Conservation (phyloP, 139 green algal genomes). For the Zygnema cylindricum region DNA sequence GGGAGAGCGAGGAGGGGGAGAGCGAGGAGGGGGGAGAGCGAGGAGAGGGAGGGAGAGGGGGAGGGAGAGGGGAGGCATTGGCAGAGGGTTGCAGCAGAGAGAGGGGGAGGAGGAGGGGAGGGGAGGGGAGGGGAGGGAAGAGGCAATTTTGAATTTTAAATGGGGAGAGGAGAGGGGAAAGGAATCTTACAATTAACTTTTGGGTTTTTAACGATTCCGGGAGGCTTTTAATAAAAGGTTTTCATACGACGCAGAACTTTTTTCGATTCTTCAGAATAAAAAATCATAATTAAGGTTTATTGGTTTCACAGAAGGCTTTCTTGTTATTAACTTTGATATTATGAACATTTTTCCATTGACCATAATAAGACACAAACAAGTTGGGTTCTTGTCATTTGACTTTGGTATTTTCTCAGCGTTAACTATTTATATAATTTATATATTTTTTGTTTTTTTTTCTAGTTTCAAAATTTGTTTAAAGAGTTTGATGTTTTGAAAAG, state of each 20-base stretch:
- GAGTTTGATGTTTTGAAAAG: no score
- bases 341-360: no score
- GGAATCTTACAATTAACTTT: neutral
- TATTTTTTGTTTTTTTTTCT: no score
- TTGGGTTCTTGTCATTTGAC: no score
- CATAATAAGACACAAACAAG: no score
- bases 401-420: no score
- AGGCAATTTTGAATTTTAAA: neutral
- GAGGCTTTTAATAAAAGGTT: conserved; percentile 72
- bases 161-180: neutral
- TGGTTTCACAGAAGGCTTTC: no score
- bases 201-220: conserved; percentile 61
- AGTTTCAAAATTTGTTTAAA: no score
- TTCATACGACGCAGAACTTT: conserved; percentile 10
- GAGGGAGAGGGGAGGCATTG: neutral
- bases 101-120: neutral
- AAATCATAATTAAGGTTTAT: no score
- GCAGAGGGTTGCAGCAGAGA: neutral
- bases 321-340: no score
- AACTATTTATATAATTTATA: no score
- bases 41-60: neutral
- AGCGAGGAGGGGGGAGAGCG: neutral
- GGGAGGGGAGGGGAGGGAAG: neutral
- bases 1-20: neutral
- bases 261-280: no score